phyloP scores from a whole-genome alignment of 2,329 filamentous ascomycete genomes.

The Hymenoscyphus occultus region DNA sequence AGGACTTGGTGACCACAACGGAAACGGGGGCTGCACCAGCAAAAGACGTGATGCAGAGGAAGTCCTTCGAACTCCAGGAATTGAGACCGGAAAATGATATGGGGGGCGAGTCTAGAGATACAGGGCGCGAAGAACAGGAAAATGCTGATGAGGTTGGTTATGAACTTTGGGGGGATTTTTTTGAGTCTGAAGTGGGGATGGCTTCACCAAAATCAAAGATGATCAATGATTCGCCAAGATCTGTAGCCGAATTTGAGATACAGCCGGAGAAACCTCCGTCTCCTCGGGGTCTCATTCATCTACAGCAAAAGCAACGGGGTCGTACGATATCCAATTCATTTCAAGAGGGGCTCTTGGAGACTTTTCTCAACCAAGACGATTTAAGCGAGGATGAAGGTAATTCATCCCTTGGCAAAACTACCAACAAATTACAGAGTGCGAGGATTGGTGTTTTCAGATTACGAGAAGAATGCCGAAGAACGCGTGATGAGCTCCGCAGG shows the following conservation, averaged over 20 bases:
- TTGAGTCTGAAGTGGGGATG: neutral
- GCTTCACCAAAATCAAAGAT: neutral
- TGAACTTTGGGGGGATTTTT: neutral
- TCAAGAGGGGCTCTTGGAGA: slow-evolving; percentile 12
- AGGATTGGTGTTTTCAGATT: slow-evolving; percentile 10
- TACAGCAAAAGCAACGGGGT: neutral
- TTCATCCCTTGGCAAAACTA: neutral
- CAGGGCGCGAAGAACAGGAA: neutral
- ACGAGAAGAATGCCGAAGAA: slow-evolving; percentile 6
- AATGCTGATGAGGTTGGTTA: neutral
- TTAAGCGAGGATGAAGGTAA: neutral
- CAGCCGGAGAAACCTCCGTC: neutral
- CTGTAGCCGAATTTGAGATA: neutral
- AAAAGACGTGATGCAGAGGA: neutral
- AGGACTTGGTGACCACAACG: neutral
- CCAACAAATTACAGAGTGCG: slow-evolving; percentile 6
- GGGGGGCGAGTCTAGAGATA: neutral
- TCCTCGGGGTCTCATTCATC: neutral
- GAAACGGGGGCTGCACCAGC: neutral
- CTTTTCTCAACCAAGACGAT: slow-evolving; percentile 13
- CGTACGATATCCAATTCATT: neutral
- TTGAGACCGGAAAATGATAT: neutral
- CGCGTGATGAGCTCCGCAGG: slow-evolving; percentile 15
- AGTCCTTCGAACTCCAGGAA: neutral
- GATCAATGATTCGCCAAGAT: neutral